Conservation (phyloP, 2,329 filamentous ascomycete genomes). For the Apiospora koreana region DNA sequence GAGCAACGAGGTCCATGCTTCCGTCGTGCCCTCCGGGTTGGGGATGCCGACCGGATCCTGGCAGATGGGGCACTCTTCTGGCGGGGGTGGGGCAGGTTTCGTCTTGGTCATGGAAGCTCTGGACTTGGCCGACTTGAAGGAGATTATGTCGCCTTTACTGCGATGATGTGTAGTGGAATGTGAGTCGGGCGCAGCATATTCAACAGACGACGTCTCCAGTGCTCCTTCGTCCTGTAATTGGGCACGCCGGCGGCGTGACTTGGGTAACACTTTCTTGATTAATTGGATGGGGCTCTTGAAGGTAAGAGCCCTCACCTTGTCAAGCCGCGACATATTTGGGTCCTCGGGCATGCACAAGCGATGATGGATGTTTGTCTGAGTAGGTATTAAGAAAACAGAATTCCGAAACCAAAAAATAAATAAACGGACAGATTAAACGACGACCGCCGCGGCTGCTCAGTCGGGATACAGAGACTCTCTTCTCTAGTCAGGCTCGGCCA, state of each 20-base stretch:
- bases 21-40: constrained; percentile 38
- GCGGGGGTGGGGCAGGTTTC: constrained; percentile 20
- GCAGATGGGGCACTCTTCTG: constrained; percentile 44
- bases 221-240: background rate
- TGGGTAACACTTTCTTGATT: constrained; percentile 12
- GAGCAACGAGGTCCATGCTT: constrained; percentile 42
- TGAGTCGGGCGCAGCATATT: constrained; percentile 5
- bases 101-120: constrained; percentile 19
- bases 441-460: background rate
- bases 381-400: background rate
- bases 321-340: constrained; percentile 7
- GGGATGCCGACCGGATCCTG: constrained; percentile 40
- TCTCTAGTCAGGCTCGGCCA: background rate
- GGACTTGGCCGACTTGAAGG: constrained; percentile 18
- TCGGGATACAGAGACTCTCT: background rate
- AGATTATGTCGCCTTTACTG: background rate
- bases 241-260: background rate
- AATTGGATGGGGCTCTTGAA: constrained; percentile 5
- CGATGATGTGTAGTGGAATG: background rate
- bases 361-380: background rate
- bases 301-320: constrained; percentile 2
- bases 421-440: background rate
- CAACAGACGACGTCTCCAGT: background rate
- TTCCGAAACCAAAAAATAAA: background rate
- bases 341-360: background rate